Percentiles rank a stretch among this genome's conserved stretches.
phyloP scores from a whole-genome alignment of 768 basidiomycete genomes.

The Boletus tomentosulus region DNA sequence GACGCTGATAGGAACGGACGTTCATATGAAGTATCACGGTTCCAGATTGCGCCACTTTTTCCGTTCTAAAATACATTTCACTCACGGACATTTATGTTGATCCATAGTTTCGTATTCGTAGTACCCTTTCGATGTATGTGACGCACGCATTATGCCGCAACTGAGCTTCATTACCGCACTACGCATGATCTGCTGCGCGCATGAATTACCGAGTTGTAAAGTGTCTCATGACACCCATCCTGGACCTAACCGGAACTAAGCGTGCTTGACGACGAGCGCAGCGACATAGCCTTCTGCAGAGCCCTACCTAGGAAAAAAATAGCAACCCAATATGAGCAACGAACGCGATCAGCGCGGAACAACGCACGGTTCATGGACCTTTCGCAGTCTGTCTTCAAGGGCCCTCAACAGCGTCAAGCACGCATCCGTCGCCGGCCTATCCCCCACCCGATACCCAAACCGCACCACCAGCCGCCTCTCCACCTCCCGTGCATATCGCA shows the following conservation, averaged over 20 bases:
- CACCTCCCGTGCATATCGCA: constrained; percentile 32
- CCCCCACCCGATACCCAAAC: constrained; percentile 24
- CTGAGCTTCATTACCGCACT: not conserved
- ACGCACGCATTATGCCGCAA: not conserved
- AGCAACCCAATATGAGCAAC: not conserved
- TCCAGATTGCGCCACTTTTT: not conserved
- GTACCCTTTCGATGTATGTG: not conserved
- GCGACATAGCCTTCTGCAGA: not conserved
- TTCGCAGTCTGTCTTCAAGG: constrained; percentile 12
- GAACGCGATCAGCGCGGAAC: not conserved
- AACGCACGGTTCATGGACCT: not conserved
- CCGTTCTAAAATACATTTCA: not conserved
- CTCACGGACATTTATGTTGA: not conserved
- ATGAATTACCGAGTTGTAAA: not conserved
- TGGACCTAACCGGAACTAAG: too few species aligned
- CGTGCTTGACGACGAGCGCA: not conserved
- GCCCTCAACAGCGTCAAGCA: constrained; percentile 15
- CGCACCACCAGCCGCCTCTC: constrained; percentile 20
- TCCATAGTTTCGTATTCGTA: not conserved
- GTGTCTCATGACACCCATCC: not conserved
- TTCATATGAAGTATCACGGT: not conserved
- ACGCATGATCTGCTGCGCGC: not conserved
- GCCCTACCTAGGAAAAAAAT: not conserved
- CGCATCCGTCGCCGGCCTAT: constrained; percentile 21
- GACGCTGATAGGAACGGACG: constrained; percentile 9